These are phyloP conservation scores for Alternaria longipes DNA, from an alignment of 2,329 filamentous ascomycete species.

Conservation along the genomic window DNA sequence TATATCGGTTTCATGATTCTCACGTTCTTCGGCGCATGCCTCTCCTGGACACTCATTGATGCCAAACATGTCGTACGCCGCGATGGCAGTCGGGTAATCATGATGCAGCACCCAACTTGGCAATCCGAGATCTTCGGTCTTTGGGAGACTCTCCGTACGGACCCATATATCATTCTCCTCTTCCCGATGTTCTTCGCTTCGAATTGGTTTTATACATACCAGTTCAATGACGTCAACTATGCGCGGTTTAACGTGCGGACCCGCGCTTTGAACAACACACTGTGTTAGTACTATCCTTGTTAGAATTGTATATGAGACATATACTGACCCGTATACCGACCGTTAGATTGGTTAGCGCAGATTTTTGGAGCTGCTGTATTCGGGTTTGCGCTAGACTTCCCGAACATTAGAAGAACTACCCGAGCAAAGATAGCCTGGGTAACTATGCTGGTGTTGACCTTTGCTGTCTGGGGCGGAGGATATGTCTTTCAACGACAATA, in stretches of 20 bases:
- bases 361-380: conserved; percentile 76
- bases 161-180: conserved; percentile 75
- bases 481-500: conserved; percentile 75
- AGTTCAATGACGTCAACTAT: conserved; percentile 75
- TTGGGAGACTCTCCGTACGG: conserved; percentile 71
- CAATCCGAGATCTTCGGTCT: conserved; percentile 78
- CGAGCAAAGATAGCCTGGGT: conserved; percentile 70
- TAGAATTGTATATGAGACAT: not conserved
- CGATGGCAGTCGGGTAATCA: conserved; percentile 77
- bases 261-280: conserved; percentile 73
- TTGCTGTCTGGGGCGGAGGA: conserved; percentile 81
- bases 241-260: conserved; percentile 75
- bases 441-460: conserved; percentile 72
- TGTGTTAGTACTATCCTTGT: conserved; percentile 68
- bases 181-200: conserved; percentile 82
- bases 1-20: conserved; percentile 86
- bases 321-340: not conserved
- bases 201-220: conserved; percentile 81
- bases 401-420: conserved; percentile 64
- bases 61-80: conserved; percentile 74
- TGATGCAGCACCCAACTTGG: conserved; percentile 89
- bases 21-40: conserved; percentile 72
- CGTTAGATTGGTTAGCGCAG: conserved; percentile 58
- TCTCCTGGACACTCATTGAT: conserved; percentile 74
- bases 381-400: conserved; percentile 71